Conservation (phyloP, 2,329 filamentous ascomycete genomes). For the Penicillium sclerotiorum region DNA sequence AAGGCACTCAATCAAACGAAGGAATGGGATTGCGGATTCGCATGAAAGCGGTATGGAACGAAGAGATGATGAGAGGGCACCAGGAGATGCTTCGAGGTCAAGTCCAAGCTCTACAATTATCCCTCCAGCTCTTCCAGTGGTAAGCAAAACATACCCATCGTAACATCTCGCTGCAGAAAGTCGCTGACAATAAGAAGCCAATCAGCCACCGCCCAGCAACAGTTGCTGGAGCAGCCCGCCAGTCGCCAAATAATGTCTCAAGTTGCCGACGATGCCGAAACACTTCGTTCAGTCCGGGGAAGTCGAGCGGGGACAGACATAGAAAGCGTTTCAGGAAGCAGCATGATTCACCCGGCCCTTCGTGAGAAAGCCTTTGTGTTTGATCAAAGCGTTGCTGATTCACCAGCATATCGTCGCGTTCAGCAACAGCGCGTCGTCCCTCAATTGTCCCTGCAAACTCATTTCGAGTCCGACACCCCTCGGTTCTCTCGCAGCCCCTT, state of each 20-base stretch:
- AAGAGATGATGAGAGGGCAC: conserved; percentile 39
- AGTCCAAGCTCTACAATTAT: conserved; percentile 40
- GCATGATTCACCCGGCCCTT: conserved; percentile 28
- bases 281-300: conserved; percentile 31
- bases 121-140: conserved; percentile 45
- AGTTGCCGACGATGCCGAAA: conserved; percentile 41
- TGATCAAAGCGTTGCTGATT: conserved; percentile 23
- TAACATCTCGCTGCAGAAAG: too few relatives aligned
- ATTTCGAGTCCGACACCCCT: not conserved
- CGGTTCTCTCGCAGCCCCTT: conserved; percentile 18
- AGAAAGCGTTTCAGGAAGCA: conserved; percentile 28
- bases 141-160: conserved; percentile 31
- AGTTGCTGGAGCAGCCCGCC: not conserved
- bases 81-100: conserved; percentile 40
- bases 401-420: not conserved
- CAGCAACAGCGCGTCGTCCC: not conserved
- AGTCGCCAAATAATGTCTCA: conserved; percentile 39
- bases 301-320: conserved; percentile 30
- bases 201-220: too few relatives aligned
- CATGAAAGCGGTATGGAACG: conserved; percentile 40
- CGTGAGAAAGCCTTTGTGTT: conserved; percentile 35
- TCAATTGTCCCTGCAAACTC: conserved; percentile 3
- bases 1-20: conserved; percentile 22
- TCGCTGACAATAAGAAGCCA: conserved; percentile 34
- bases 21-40: conserved; percentile 29